Base-by-base conservation (phyloP, 192 early-diverging fungal species). In the Geranomyces variabilis region DNA sequence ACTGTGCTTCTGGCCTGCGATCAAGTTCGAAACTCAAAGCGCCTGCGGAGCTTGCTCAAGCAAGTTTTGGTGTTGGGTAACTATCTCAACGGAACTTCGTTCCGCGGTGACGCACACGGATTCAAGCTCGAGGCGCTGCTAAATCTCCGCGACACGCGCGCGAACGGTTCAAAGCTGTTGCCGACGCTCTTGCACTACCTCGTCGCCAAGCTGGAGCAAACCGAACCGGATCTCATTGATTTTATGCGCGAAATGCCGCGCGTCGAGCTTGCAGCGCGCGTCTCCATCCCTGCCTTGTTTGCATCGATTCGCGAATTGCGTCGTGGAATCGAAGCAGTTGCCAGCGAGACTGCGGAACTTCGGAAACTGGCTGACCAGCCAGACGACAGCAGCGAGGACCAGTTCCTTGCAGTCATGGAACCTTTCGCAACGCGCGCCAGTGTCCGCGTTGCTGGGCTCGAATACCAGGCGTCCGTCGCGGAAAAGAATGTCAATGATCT, bases 121-220 rank as follows among this genome's bases (percentile, higher is more conserved):
- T 86, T 86, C 63, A 67, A 75, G 56, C 19, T 86, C 26, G 71
- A 78, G 22, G 70, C 75, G 0, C 62, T 86, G 28, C 48, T 81
- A 13, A 62, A 66, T 34, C 66, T 86, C 12, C 76, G 80, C 55
- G 80, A 84, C 44, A 84, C 80, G 22, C 74, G 73, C 29, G 73
- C 85, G 10, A 65, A 67, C 45, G 64, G 55, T 48, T 46, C 45
- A 7, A 49, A 66, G 24, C 53, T 30, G 69, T 57, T 75, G 30
- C 79, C 83, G 5, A 86, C 85, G 17, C 56, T 84, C 17, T 49
- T 86, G 41, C 85, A 86, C 66, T 84, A 82, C 58, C 46, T 86
- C 0, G 81, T 70, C n/a, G 59, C 63, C 34, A 67, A 70, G 41
- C 46, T 84, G n/a, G 66, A 79, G 2, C 62, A 77, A 34, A 71